phyloP scores from a whole-genome alignment of 2,329 filamentous ascomycete genomes.

The Ceratocystis destructans region DNA sequence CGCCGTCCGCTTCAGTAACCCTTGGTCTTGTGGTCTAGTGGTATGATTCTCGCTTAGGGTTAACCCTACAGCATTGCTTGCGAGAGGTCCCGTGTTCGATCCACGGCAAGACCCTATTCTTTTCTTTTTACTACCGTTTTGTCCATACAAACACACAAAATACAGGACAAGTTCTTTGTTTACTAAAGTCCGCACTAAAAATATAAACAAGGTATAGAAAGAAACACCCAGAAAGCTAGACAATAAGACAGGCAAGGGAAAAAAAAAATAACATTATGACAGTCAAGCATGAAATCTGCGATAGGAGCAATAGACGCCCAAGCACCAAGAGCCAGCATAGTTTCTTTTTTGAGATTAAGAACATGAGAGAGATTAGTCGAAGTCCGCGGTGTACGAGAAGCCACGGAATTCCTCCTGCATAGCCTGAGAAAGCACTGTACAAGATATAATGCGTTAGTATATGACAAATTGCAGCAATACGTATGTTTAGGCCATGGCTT shows the following conservation, averaged over 20 bases:
- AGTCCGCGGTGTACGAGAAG: constrained; percentile 93
- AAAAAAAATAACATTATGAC: neutral
- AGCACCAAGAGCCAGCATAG: neutral
- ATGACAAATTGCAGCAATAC: neutral
- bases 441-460: neutral
- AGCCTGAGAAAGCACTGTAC: constrained; percentile 77
- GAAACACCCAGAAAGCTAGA: neutral
- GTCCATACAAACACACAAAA: neutral
- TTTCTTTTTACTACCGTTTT: neutral
- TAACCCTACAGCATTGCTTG: constrained; percentile 25
- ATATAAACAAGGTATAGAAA: neutral
- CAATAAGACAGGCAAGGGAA: neutral
- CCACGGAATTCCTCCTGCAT: constrained; percentile 99
- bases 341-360: constrained; percentile 2
- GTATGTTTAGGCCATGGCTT: constrained; percentile 32
- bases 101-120: constrained; percentile 20
- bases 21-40: constrained; percentile 46
- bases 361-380: constrained; percentile 41
- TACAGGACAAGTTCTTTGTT: neutral
- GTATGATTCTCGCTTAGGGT: constrained; percentile 61
- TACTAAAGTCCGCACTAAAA: neutral
- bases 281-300: neutral
- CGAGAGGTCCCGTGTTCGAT: constrained; percentile 23
- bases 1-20: neutral
- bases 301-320: no score